A percentile compares a stretch with the other conserved stretches of the same genome.
Evolutionary conservation across 331 rosid genomes (phyloP).

Genomic region (Spiraea crenata): DNA sequence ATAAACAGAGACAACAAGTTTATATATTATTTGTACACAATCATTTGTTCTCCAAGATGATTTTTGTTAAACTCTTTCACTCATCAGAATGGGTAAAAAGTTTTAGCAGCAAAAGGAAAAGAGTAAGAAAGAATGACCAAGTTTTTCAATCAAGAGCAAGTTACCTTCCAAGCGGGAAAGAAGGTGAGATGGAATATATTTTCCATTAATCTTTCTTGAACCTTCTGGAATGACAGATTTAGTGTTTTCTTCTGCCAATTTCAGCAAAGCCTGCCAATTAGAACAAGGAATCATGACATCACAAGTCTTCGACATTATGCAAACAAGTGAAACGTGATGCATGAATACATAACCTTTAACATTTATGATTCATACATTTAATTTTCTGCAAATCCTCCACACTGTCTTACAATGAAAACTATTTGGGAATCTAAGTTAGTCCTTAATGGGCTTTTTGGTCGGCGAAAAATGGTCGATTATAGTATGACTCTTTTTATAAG

Average conservation of each 20-base stretch:
- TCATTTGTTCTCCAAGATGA: background rate
- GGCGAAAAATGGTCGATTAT: background rate
- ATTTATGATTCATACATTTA: background rate
- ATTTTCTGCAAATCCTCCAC: background rate
- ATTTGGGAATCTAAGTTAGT: too few relatives aligned
- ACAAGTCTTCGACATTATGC: constrained; percentile 3
- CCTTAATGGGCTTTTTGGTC: background rate
- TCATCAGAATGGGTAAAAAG: background rate
- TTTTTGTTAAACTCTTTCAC: background rate
- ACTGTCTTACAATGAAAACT: background rate
- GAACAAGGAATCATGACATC: constrained; percentile 12
- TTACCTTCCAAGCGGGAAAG: constrained; percentile 75
- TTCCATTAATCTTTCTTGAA: constrained; percentile 91
- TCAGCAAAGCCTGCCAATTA: constrained; percentile 59
- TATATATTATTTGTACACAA: background rate
- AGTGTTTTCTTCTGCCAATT: constrained; percentile 80
- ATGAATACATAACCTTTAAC: background rate
- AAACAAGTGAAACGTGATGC: background rate
- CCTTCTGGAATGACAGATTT: constrained; percentile 62
- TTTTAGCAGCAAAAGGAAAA: constrained; percentile 4
- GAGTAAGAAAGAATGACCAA: background rate
- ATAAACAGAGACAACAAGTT: background rate
- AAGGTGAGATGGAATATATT: constrained; percentile 87
- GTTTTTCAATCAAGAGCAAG: constrained; percentile 7
- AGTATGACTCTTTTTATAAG: background rate